Conservation (phyloP, 164 flowering plant genomes). For the Vitis vinifera region ASM3070453v1 NC_081817.1:5196001-5196500, state of each 20-base stretch:
- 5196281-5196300: conserved; percentile 28
- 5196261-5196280: conserved; percentile 30
- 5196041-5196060: conserved; percentile 21
- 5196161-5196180: conserved; percentile 57
- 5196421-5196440: conserved; percentile 20
- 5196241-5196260: conserved; percentile 46
- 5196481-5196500: conserved; percentile 12
- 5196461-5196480: conserved; percentile 11
- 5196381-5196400: conserved; percentile 40
- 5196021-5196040: conserved; percentile 13
- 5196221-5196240: conserved; percentile 69
- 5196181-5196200: conserved; percentile 58
- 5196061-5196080: conserved; percentile 20
- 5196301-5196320: conserved; percentile 27
- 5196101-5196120: conserved; percentile 13
- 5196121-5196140: conserved; percentile 42
- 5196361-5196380: conserved; percentile 47
- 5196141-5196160: conserved; percentile 47
- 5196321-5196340: conserved; percentile 48
- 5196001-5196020: conserved; percentile 23
- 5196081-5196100: conserved; percentile 14
- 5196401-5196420: conserved; percentile 38
- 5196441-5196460: conserved; percentile 5
- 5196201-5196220: conserved; percentile 69
- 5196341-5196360: conserved; percentile 49